Conservation (phyloP, 2,329 filamentous ascomycete species). For the Exophiala sp. region DNA sequence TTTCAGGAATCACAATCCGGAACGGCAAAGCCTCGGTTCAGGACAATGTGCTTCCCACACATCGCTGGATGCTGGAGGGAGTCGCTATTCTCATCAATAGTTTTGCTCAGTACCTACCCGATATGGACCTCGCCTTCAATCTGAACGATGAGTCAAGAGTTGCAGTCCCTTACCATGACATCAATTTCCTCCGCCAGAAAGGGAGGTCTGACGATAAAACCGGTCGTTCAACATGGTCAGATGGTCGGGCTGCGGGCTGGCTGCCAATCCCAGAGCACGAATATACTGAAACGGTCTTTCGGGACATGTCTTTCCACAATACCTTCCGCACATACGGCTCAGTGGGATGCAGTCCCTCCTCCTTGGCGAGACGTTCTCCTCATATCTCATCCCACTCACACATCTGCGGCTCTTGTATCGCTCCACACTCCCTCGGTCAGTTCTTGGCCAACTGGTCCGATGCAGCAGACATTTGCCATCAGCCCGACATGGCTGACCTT, state of each 20-base stretch:
- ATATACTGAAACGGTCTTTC: constrained; percentile 35
- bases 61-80: constrained; percentile 55
- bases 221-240: constrained; percentile 33
- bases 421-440: constrained; percentile 60
- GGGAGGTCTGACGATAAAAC: constrained; percentile 23
- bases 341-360: constrained; percentile 57
- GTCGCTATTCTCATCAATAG: constrained; percentile 49
- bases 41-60: constrained; percentile 49
- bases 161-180: constrained; percentile 46
- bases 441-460: constrained; percentile 61
- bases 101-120: constrained; percentile 51
- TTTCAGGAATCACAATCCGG: constrained; percentile 52
- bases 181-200: constrained; percentile 35
- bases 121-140: constrained; percentile 60
- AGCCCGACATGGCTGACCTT: constrained; percentile 67
- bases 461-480: constrained; percentile 64
- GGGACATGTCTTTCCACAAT: constrained; percentile 37
- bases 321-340: constrained; percentile 41
- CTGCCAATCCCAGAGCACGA: constrained; percentile 34
- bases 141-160: constrained; percentile 57
- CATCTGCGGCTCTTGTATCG: constrained; percentile 59
- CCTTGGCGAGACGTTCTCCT: constrained; percentile 50
- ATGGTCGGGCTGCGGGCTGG: constrained; percentile 37
- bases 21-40: constrained; percentile 47
- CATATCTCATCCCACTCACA: constrained; percentile 59